Evolutionary conservation across 1,139 yeast species (phyloP), one percentile per base, ranked within the genome.

Genomic region (Kazachstania sp.): DNA sequence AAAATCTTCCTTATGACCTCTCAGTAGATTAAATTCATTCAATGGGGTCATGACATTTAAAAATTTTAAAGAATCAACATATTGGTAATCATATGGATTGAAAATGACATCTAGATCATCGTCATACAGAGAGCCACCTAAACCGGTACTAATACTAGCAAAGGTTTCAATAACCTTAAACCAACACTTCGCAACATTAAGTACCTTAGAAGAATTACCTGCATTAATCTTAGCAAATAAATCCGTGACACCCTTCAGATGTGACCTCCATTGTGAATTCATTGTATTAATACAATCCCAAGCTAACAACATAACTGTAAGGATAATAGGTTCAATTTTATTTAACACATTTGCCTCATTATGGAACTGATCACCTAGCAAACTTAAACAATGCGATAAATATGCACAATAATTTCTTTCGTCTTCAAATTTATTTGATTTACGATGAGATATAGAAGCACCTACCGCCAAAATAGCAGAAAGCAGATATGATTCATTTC

Each of bases 391-490:
- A 45, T 74, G 74, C 2, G 83, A 75, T 41, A 84, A 65, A 57
- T 83, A 84, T 16, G 73, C 71, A 55, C 82, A 78, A 57, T 82
- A 81, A 5, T 79, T 81, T 45, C 73, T 77, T 59, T 83, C 86
- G 59, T 83, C 86, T 45, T 77, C 77, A 0, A 72, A 66, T n/a
- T 68, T 58, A 13, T 66, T 57, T 3, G 74, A 69, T 44, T 71
- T 70, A 43, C 75, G 66, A 51, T 71, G 74, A 1, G 76, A 67
- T 2, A 77, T 70, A 42, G 79, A 70, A 0, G 90, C 90, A 13
- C 92, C 92, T 51, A 82, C 83, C 0, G 92, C 86, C 45, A 84
- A 63, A 3, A 83, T 73, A 0, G 88, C 87, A 12, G 86, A 81
- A 44, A 83, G 64, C 13, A 84, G 61, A 56, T 79, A 83, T 1